A percentile compares a stretch with the other conserved stretches of the same genome.
phyloP scores from a whole-genome alignment of 2,329 filamentous ascomycete genomes.

The Aureobasidium sp. region DNA sequence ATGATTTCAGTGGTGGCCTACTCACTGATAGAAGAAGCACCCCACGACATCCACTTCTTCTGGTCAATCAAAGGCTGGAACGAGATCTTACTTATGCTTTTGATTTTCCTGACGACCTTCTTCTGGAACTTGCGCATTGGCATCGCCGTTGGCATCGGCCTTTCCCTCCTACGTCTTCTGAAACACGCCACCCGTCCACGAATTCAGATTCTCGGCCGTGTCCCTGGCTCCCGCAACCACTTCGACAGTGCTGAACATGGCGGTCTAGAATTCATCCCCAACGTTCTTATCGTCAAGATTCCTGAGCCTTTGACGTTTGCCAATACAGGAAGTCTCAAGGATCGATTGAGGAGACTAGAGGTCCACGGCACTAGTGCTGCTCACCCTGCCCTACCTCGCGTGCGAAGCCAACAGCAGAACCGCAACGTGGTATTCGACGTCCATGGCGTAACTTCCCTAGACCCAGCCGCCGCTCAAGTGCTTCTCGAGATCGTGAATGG shows the following conservation, averaged over 20 bases:
- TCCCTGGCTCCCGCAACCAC: constrained; percentile 66
- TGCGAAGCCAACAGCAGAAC: constrained; percentile 73
- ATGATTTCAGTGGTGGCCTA: constrained; percentile 96
- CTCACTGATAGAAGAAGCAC: constrained; percentile 90
- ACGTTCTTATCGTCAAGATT: constrained; percentile 93
- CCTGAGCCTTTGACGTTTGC: constrained; percentile 94
- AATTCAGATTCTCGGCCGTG: constrained; percentile 90
- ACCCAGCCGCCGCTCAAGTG: constrained; percentile 89
- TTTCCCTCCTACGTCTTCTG: constrained; percentile 84
- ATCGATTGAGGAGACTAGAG: constrained; percentile 73
- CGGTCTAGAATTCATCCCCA: constrained; percentile 75
- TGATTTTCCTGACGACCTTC: constrained; percentile 87
- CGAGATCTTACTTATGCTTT: constrained; percentile 77
- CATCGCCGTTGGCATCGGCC: constrained; percentile 86
- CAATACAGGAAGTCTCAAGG: constrained; percentile 80
- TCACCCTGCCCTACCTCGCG: constrained; percentile 78
- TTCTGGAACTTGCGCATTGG: constrained; percentile 92
- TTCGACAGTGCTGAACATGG: constrained; percentile 80
- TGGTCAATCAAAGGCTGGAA: constrained; percentile 75
- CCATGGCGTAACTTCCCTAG: constrained; percentile 90
- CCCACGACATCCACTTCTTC: constrained; percentile 88
- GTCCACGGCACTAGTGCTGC: constrained; percentile 79
- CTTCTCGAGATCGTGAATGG: constrained; percentile 77
- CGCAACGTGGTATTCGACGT: constrained; percentile 94
- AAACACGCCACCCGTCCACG: constrained; percentile 84